phyloP scores from a whole-genome alignment of 2,329 filamentous ascomycete genomes.

The Aspergillus terreus region DNA sequence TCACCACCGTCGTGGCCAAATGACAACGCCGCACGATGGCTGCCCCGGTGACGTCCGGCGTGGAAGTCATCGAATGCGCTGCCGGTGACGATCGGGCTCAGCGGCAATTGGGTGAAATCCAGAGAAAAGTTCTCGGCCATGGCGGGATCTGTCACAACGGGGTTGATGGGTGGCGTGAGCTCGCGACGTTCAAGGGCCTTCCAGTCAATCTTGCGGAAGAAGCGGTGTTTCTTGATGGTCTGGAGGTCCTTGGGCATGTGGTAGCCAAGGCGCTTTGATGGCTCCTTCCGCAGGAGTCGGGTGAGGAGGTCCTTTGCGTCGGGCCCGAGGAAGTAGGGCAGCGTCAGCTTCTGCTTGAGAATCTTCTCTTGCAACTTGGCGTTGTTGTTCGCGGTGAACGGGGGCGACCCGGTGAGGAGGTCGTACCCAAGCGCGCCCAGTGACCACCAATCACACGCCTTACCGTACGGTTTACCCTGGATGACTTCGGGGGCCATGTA shows the following conservation, averaged over 20 bases:
- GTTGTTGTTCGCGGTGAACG: slow-evolving; percentile 86
- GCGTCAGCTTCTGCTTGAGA: slow-evolving; percentile 79
- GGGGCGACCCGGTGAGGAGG: slow-evolving; percentile 84
- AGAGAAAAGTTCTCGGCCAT: slow-evolving; percentile 91
- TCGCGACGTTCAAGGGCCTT: slow-evolving; percentile 77
- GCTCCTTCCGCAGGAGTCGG: slow-evolving; percentile 85
- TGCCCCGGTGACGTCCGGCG: slow-evolving; percentile 13
- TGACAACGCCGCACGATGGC: slow-evolving; percentile 15
- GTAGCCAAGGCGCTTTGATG: slow-evolving; percentile 79
- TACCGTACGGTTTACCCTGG: slow-evolving; percentile 81
- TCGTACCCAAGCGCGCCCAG: slow-evolving; percentile 90
- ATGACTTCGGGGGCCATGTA: slow-evolving; percentile 99
- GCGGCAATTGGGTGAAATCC: slow-evolving; percentile 84
- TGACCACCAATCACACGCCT: slow-evolving; percentile 98
- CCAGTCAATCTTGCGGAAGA: slow-evolving; percentile 98
- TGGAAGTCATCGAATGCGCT: slow-evolving; percentile 26
- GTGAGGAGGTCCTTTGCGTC: slow-evolving; percentile 94
- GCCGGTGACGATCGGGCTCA: slow-evolving; percentile 65
- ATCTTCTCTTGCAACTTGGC: slow-evolving; percentile 96
- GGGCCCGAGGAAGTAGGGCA: slow-evolving; percentile 86
- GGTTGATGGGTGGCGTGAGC: slow-evolving; percentile 82
- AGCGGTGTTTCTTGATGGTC: slow-evolving; percentile 85
- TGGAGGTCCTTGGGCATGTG: slow-evolving; percentile 85
- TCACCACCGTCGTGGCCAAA: slow-evolving; percentile 21
- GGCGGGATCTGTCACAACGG: slow-evolving; percentile 91